Evolutionary conservation across 495 filamentous ascomycete species (phyloP).

Genomic region (Glarea lozoyensis): DNA sequence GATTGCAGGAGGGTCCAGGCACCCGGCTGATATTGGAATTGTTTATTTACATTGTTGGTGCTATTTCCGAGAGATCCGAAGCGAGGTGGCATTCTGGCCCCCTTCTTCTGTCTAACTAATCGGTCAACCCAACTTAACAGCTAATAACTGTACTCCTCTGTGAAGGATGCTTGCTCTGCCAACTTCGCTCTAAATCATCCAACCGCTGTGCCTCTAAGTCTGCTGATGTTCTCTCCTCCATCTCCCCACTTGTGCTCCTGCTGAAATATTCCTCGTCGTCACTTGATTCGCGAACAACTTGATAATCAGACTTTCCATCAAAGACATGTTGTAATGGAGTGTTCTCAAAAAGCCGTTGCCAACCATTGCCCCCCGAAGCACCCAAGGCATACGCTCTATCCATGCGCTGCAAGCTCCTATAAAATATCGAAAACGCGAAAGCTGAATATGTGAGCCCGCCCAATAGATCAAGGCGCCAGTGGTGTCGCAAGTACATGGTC

Average conservation of each 20-base stretch:
- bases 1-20: too few species aligned
- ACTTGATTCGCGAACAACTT: background rate
- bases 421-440: conserved; percentile 13
- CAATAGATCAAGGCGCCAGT: conserved; percentile 87
- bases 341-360: conserved; percentile 7
- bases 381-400: conserved; percentile 10
- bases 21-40: too few species aligned
- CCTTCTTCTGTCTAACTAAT: too few species aligned
- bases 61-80: too few species aligned
- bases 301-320: conserved; percentile 7
- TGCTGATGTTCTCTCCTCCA: background rate
- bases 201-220: too few species aligned
- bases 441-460: conserved; percentile 41
- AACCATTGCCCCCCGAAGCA: conserved; percentile 7
- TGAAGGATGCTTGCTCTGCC: too few species aligned
- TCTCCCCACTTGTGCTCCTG: background rate
- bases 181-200: too few species aligned
- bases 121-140: too few species aligned
- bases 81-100: too few species aligned
- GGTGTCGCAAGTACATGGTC: conserved; percentile 91
- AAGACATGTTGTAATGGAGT: conserved; percentile 5
- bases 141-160: too few species aligned
- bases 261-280: background rate
- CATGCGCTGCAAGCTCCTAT: conserved; percentile 6
- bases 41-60: too few species aligned